Percentiles rank a stretch among this genome's conserved stretches.
These are phyloP conservation scores for Didymella lethalis DNA, from an alignment of 2,329 filamentous ascomycete genomes.

Conservation along the genomic window DNA sequence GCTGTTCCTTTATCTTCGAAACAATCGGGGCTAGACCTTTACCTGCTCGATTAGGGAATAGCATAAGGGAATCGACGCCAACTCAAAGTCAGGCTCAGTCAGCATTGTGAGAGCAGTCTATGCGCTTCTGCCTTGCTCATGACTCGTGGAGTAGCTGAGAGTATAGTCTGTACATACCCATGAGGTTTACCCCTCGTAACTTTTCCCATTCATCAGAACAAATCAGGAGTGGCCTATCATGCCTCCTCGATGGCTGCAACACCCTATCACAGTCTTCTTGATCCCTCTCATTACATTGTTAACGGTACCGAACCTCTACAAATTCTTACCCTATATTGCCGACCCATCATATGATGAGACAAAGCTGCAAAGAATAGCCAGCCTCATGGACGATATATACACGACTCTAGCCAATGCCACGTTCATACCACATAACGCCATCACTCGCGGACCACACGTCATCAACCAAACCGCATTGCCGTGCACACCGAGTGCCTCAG, in stretches of 20 bases:
- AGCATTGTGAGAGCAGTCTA: constrained; percentile 4
- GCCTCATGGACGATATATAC: constrained; percentile 27
- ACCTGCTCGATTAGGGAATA: not conserved
- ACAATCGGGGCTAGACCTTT: not conserved
- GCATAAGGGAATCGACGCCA: not conserved
- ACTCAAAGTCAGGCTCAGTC: not conserved
- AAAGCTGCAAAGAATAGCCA: constrained; percentile 21
- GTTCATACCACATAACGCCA: constrained; percentile 25
- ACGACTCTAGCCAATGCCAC: constrained; percentile 20
- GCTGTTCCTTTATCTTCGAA: too few species aligned
- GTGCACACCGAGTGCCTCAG: constrained; percentile 19
- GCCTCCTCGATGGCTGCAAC: constrained; percentile 21
- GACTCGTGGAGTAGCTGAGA: not conserved
- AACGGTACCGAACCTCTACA: constrained; percentile 14
- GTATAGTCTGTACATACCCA: too few species aligned
- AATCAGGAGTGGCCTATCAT: not conserved
- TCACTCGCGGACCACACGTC: constrained; percentile 24
- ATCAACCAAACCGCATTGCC: constrained; percentile 23
- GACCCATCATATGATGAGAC: constrained; percentile 18
- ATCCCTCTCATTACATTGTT: constrained; percentile 19
- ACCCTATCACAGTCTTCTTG: constrained; percentile 19
- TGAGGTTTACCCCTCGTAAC: not conserved
- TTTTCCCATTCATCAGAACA: not conserved
- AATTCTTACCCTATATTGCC: not conserved
- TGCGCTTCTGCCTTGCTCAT: constrained; percentile 2